Percentiles rank a stretch among this genome's conserved stretches.
phyloP scores from a whole-genome alignment of 805 yeast genomes.

The Clavispora asparagi region DNA sequence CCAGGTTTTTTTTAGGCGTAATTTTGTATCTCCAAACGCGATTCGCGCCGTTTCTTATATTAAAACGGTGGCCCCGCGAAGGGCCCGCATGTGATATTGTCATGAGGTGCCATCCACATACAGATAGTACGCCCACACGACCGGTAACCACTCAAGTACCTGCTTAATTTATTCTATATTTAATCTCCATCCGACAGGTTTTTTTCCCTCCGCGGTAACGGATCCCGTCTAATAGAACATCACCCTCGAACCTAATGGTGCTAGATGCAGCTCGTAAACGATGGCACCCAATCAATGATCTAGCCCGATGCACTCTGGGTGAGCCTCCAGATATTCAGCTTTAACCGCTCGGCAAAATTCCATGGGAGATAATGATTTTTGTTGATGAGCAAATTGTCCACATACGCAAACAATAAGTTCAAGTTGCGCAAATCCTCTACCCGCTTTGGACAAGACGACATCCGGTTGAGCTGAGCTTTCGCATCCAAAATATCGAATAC shows the following conservation, averaged over 20 bases:
- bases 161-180: too few species aligned
- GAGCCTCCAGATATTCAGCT: conserved; percentile 36
- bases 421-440: conserved; percentile 62
- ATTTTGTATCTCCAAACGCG: background rate
- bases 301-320: background rate
- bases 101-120: too few species aligned
- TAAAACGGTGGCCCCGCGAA: background rate
- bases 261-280: background rate
- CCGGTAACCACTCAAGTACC: background rate
- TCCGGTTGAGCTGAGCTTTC: conserved; percentile 44
- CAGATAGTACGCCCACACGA: background rate
- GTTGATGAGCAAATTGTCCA: conserved; percentile 38
- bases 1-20: background rate
- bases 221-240: too few species aligned
- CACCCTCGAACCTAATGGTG: too few species aligned
- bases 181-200: too few species aligned
- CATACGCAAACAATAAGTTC: conserved; percentile 54
- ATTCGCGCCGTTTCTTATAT: background rate
- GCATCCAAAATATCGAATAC: conserved; percentile 46
- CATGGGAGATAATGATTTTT: conserved; percentile 42
- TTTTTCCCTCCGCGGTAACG: too few species aligned
- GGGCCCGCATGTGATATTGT: background rate
- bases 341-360: conserved; percentile 50
- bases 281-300: background rate
- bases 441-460: conserved; percentile 37